Percentiles rank a stretch among this genome's conserved stretches.
Evolutionary conservation across 805 yeast species (phyloP).

Genomic region (Saccharomyces paradoxus): DNA sequence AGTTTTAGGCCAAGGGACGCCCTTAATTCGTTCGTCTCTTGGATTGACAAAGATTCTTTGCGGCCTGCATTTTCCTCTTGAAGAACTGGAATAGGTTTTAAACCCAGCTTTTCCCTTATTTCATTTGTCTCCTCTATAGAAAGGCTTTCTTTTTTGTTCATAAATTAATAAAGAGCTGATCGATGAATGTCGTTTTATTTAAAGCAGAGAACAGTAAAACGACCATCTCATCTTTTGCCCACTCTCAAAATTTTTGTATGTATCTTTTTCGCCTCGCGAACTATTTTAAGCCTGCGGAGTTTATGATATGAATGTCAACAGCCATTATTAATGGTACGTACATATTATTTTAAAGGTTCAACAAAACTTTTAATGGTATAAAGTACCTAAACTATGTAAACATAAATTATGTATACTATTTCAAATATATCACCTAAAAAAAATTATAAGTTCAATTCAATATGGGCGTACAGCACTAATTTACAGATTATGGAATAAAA

Average conservation of each 20-base stretch:
- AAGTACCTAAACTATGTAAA: neutral
- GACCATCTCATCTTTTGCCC: neutral
- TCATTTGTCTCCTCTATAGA: conserved; percentile 36
- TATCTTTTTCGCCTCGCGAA: neutral
- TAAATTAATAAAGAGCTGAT: neutral
- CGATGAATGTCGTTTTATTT: neutral
- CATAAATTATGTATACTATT: neutral
- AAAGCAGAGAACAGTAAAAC: neutral
- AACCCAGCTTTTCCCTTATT: conserved; percentile 32
- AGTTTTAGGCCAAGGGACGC: conserved; percentile 34
- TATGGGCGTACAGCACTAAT: conserved; percentile 5
- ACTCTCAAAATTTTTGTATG: neutral
- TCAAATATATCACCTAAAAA: neutral
- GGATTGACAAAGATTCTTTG: conserved; percentile 27
- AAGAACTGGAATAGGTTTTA: conserved; percentile 28
- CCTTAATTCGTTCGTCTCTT: conserved; percentile 39
- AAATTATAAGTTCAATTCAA: neutral
- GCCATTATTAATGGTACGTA: neutral
- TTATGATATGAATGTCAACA: neutral
- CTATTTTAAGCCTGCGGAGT: neutral
- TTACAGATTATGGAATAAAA: conserved; percentile 6
- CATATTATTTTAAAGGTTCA: neutral
- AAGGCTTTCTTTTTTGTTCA: conserved; percentile 15
- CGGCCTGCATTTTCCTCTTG: neutral
- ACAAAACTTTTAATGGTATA: neutral